These are phyloP conservation scores for Hylodesmum podocarpum DNA, from an alignment of 306 rosid species.

Conservation along the genomic window DNA sequence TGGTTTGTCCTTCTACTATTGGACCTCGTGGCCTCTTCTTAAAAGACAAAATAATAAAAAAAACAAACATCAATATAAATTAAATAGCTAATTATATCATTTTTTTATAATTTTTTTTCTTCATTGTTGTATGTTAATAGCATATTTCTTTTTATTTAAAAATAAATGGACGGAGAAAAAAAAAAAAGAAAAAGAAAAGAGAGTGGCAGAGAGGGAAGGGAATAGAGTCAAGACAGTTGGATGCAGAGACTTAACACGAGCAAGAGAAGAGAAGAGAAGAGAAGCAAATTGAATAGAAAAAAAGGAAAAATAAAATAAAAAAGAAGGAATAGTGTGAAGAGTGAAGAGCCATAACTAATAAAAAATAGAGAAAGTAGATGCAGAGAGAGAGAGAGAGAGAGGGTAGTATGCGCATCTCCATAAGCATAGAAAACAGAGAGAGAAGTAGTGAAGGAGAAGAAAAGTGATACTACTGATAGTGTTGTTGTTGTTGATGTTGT, in stretches of 20 bases:
- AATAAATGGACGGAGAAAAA: slow-evolving; percentile 21
- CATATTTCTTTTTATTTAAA: no score
- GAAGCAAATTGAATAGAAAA: neutral
- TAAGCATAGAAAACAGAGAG: neutral
- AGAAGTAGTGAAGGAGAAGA: slow-evolving; percentile 52
- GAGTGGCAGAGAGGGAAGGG: neutral
- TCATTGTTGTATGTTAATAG: no score
- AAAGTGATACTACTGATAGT: slow-evolving; percentile 23
- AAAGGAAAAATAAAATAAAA: no score
- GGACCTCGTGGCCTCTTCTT: slow-evolving; percentile 9
- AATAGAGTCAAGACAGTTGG: slow-evolving; percentile 33
- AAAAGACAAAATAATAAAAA: slow-evolving; percentile 1
- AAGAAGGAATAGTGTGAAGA: neutral
- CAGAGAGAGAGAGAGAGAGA: neutral
- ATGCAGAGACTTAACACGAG: slow-evolving; percentile 29
- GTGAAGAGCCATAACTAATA: neutral
- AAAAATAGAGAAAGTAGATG: neutral
- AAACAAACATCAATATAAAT: no score
- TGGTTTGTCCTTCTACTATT: slow-evolving; percentile 1
- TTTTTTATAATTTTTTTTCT: no score
- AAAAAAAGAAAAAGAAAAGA: no score
- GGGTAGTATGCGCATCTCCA: neutral
- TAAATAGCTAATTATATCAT: no score
- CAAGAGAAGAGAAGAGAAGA: neutral
- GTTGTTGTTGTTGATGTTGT: slow-evolving; percentile 17